A percentile compares a stretch with the other conserved stretches of the same genome.
These are phyloP conservation scores for Penicillium janthinellum DNA, from an alignment of 2,329 filamentous ascomycete species.

Conservation along the genomic window DNA sequence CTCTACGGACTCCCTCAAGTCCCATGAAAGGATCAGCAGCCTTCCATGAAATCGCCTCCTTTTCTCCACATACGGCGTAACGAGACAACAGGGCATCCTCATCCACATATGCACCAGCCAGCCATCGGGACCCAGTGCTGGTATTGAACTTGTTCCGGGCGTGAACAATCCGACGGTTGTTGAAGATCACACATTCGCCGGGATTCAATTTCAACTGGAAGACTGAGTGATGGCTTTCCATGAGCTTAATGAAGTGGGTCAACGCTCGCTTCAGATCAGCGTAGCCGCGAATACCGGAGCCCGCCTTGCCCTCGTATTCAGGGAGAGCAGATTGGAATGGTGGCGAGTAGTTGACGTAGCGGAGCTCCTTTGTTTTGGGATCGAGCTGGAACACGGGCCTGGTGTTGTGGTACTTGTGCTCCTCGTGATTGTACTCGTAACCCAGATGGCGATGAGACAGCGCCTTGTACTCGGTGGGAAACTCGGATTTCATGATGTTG, in stretches of 20 bases:
- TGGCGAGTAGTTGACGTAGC: slow-evolving; percentile 69
- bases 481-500: slow-evolving; percentile 13
- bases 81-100: slow-evolving; percentile 61
- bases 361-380: slow-evolving; percentile 30
- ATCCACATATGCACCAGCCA: slow-evolving; percentile 83
- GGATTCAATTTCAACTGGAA: slow-evolving; percentile 73
- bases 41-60: slow-evolving; percentile 17
- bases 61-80: slow-evolving; percentile 44
- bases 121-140: slow-evolving; percentile 68
- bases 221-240: slow-evolving; percentile 61
- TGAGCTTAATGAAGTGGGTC: slow-evolving; percentile 58
- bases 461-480: slow-evolving; percentile 22
- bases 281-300: background rate
- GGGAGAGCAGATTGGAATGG: slow-evolving; percentile 70
- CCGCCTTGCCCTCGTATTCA: slow-evolving; percentile 9
- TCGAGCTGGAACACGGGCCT: slow-evolving; percentile 57
- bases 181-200: slow-evolving; percentile 91
- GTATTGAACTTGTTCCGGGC: slow-evolving; percentile 74
- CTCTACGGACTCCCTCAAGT: background rate
- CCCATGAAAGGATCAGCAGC: slow-evolving; percentile 5
- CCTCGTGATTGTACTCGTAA: slow-evolving; percentile 70
- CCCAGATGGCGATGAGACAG: slow-evolving; percentile 52
- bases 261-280: slow-evolving; percentile 42
- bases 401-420: slow-evolving; percentile 62
- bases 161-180: slow-evolving; percentile 84